Conservation (phyloP, 139 green algal genomes). For the Chlorella sp. region DNA sequence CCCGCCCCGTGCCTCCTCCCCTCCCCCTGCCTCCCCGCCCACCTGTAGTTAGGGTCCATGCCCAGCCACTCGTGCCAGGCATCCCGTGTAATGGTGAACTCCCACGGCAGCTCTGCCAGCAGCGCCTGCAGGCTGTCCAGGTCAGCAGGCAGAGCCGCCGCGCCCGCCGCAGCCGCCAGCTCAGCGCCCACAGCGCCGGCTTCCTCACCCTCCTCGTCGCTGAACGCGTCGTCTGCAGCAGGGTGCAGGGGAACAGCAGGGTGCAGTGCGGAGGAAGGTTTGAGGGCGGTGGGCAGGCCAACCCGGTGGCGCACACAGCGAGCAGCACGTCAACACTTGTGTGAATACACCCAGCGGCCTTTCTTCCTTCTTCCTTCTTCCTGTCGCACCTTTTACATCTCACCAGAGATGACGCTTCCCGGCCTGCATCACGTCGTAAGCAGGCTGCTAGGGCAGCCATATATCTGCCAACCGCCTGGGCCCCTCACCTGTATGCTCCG, state of each 20-base stretch:
- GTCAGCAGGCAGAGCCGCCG: not conserved
- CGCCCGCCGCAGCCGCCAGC: not conserved
- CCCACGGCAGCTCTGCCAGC: constrained; percentile 36
- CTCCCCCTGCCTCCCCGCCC: not conserved
- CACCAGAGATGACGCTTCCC: no score
- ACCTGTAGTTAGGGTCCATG: constrained; percentile 38
- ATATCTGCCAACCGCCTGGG: not conserved
- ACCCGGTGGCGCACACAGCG: not conserved
- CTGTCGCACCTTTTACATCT: no score
- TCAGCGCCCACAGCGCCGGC: not conserved
- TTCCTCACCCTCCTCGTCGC: not conserved
- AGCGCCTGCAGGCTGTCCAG: not conserved
- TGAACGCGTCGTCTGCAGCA: constrained; percentile 25
- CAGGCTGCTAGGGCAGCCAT: not conserved
- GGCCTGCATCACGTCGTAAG: no score
- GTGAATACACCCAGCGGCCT: no score
- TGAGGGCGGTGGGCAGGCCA: no score
- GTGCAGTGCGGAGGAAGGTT: no score
- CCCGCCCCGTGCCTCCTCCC: not conserved
- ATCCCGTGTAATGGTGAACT: constrained; percentile 60
- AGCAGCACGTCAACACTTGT: not conserved
- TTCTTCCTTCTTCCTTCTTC: no score
- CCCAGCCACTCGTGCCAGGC: constrained; percentile 44
- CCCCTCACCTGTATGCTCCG: not conserved
- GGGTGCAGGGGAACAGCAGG: no score